Evolutionary conservation across 257 asterid species (phyloP), one percentile per base, ranked within the genome.

Genomic region (Avicennia marina): DNA sequence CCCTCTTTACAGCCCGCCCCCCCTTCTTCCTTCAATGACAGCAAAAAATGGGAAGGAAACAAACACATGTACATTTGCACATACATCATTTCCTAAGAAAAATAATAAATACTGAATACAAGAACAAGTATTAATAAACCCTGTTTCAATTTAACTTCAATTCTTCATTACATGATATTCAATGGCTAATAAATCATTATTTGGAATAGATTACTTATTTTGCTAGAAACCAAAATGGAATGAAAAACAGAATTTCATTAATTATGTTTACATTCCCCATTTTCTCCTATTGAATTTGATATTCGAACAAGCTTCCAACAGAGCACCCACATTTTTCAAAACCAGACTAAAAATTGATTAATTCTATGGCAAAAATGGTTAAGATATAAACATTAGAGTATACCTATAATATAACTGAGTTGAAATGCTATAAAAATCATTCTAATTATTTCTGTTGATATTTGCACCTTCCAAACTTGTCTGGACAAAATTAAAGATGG

Each of bases 351-450:
- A 26, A 9, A 39, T 17, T 18, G 11, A 10, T 21, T 38, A 20
- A 16, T 18, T 18, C 54, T 29, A n/a, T 6, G 21, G 4, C 1
- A 19, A n/a, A 44, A 54, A n/a, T 29, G 8, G 26, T 26, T 6
- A 22, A 22, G 5, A 15, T 33, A 18, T 42, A 53, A 31, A 39
- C 15, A 29, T 11, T 21, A 11, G 1, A 9, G 21, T 6, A n/a
- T n/a, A 17, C 4, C 9, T 27, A 4, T 11, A 34, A 8, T 10
- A 55, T 17, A 9, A 19, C 21, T 46, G 18, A 26, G 15, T 36
- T 46, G 27, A 33, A 46, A 56, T 43, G 43, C 38, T n/a, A n/a
- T n/a, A n/a, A n/a, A n/a, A n/a, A n/a, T n/a, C 55, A 41, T 33
- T 59, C 17, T 10, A 7, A 25, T 17, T 53, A 32, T 18, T 53